Evolutionary conservation across 1,139 yeast species (phyloP).

Genomic region (Blastobotrys persicus): DNA sequence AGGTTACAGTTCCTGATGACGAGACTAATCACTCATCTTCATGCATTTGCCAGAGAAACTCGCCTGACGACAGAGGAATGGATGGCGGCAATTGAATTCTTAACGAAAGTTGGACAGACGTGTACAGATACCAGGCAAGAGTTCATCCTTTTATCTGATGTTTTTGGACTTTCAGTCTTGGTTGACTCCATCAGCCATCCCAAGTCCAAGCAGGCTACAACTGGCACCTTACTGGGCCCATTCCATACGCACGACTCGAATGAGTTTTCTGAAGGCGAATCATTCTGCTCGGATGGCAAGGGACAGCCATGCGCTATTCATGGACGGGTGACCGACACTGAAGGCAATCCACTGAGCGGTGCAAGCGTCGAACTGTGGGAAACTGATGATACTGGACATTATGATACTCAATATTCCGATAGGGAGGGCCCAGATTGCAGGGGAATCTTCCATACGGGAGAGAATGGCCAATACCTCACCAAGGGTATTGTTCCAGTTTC

Average conservation of each 20-base stretch:
- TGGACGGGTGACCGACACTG: slow-evolving; percentile 34
- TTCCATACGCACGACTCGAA: slow-evolving; percentile 41
- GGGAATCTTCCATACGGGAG: slow-evolving; percentile 37
- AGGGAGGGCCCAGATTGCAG: slow-evolving; percentile 38
- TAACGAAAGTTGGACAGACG: slow-evolving; percentile 37
- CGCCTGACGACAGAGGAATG: slow-evolving; percentile 40
- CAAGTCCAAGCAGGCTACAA: slow-evolving; percentile 37
- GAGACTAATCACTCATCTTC: slow-evolving; percentile 36
- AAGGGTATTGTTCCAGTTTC: slow-evolving; percentile 41
- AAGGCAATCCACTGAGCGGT: slow-evolving; percentile 36
- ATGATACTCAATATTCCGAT: slow-evolving; percentile 41
- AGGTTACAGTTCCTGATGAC: slow-evolving; percentile 35
- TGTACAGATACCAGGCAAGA: slow-evolving; percentile 39
- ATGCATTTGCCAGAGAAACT: slow-evolving; percentile 40
- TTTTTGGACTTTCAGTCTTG: slow-evolving; percentile 37
- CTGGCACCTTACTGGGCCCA: slow-evolving; percentile 40
- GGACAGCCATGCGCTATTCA: slow-evolving; percentile 34
- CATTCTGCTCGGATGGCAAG: slow-evolving; percentile 35
- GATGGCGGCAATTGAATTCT: slow-evolving; percentile 35
- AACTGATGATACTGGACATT: slow-evolving; percentile 36
- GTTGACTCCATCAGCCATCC: slow-evolving; percentile 40
- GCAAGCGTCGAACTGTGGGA: slow-evolving; percentile 30
- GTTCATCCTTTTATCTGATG: slow-evolving; percentile 38
- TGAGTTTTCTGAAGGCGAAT: slow-evolving; percentile 33
- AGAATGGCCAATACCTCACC: slow-evolving; percentile 37